Evolutionary conservation across 805 yeast genomes (phyloP), one percentile per base, ranked within the genome.

Genomic region (Hanseniaspora nectarophila): DNA sequence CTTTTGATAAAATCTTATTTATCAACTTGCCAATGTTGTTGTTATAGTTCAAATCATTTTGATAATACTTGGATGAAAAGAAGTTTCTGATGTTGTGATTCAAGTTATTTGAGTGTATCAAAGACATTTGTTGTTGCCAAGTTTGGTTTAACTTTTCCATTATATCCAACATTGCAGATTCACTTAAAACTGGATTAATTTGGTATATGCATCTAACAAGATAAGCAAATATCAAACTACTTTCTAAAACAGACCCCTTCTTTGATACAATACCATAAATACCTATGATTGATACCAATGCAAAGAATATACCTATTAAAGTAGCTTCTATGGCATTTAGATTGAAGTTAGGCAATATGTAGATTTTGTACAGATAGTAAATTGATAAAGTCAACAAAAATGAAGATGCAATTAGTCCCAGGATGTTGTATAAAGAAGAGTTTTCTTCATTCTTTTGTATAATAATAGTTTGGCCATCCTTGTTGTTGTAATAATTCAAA

Each of bases 141-240:
- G 67, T 64, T 26, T 65, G 66, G 39, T 71, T 65, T 20, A 72
- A 63, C 31, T 70, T 53, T n/a, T 64, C 63, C 28, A 69, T 60
- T 48, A 73, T 67, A 58, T 72, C 76, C 35, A 64, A 66, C 29
- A 73, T 70, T 0, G 76, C 74, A 29, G 69, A 70, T 51, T 78
- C 77, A 7, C 89, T 82, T 56, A 90, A 74, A 59, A 85, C 88
- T 0, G 97, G 96, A 60, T 90, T 87, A 3, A 95, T 80, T 63
- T 89, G 94, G 65, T 92, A 92, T 56, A 89, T 79, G 60, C 95
- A 87, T 63, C 94, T 84, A 28, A 92, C 95, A 56, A 90, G 81
- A 66, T 92, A 92, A 8, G 94, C 90, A 63, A 88, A 81, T 60
- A 92, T 73, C 54, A 90, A 68, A 12, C 95, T 83, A 31, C 88